Percentiles rank a stretch among this genome's conserved stretches.
phyloP scores from a whole-genome alignment of 306 rosid genomes.

The Acacia acuminata region DNA sequence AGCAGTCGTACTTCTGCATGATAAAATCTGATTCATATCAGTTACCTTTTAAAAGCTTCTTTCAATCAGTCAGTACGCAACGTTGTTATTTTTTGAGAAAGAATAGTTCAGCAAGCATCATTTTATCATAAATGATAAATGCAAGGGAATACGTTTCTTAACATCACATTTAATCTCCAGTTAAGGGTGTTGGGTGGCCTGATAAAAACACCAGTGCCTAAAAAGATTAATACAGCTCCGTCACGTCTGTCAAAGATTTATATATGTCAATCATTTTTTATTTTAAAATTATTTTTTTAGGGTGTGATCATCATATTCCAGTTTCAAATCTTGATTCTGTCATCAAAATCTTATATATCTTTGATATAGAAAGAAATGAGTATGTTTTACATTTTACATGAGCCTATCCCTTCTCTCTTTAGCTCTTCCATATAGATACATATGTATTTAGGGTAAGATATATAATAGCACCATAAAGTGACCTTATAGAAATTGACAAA shows the following conservation, averaged over 20 bases:
- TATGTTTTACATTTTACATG: not conserved
- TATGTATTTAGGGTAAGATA: too few species aligned
- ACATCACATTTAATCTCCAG: not conserved
- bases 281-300: not conserved
- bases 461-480: not conserved
- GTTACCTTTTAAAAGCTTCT: constrained; percentile 8
- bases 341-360: not conserved
- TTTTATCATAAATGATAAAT: not conserved
- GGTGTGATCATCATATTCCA: not conserved
- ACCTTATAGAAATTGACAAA: not conserved
- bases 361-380: not conserved
- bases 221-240: not conserved
- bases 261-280: not conserved
- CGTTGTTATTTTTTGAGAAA: constrained; percentile 4
- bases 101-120: not conserved
- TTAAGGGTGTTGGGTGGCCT: not conserved
- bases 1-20: not conserved
- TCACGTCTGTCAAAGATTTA: not conserved
- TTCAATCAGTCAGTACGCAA: not conserved
- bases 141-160: not conserved
- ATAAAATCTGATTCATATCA: not conserved
- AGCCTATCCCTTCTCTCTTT: not conserved
- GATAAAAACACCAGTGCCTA: not conserved
- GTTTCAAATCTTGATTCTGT: not conserved
- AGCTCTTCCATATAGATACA: not conserved